phyloP scores from a whole-genome alignment of 1,284 basidiomycete species.

The Microbotryum silenes-acaulis region DNA sequence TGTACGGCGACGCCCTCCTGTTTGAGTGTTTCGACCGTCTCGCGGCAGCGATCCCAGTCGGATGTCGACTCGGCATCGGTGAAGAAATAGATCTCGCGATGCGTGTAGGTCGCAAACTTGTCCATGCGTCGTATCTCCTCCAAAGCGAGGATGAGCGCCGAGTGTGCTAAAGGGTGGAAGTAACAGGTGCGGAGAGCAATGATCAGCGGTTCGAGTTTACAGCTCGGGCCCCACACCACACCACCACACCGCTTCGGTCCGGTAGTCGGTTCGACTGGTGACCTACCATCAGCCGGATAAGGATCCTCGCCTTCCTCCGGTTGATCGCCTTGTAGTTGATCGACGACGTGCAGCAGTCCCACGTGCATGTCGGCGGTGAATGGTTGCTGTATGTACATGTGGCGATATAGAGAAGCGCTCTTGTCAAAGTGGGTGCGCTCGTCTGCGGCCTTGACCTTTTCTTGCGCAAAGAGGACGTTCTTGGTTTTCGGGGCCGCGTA shows the following conservation, averaged over 20 bases:
- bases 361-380: constrained; percentile 1
- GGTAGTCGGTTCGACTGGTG: no score
- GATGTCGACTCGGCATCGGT: constrained; percentile 37
- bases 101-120: constrained; percentile 29
- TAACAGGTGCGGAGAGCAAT: not conserved
- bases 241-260: no score
- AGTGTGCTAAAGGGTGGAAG: constrained; percentile 12
- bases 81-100: constrained; percentile 37
- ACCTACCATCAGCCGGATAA: constrained; percentile 5
- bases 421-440: constrained; percentile 13
- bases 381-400: constrained; percentile 17
- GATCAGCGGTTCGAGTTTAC: not conserved
- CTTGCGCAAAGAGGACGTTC: constrained; percentile 17
- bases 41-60: constrained; percentile 28
- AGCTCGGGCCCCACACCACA: no score
- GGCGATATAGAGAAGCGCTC: constrained; percentile 17
- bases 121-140: constrained; percentile 28
- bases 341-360: constrained; percentile 6
- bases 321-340: constrained; percentile 10
- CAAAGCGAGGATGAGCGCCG: constrained; percentile 30
- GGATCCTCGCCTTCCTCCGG: constrained; percentile 1
- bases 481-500: constrained; percentile 23
- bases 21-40: constrained; percentile 27
- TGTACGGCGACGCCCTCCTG: constrained; percentile 32
- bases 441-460: constrained; percentile 6